Evolutionary conservation across 2,329 filamentous ascomycete species (phyloP).

Genomic region (Biscogniauxia mediterranea): DNA sequence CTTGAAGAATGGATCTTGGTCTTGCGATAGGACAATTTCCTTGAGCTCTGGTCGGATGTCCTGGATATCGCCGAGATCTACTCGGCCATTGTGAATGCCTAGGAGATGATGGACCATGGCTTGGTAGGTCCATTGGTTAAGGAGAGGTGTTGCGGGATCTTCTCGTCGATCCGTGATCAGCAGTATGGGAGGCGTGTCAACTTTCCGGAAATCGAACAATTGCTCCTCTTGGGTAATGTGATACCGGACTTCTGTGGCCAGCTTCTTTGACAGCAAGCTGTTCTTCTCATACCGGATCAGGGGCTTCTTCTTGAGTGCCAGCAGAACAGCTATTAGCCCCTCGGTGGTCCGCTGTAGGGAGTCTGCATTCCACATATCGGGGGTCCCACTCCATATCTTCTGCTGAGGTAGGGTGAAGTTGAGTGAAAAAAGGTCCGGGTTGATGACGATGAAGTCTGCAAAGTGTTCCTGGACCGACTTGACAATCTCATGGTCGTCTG

Average conservation of each 20-base stretch:
- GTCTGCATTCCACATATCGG: conserved; percentile 90
- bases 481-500: conserved; percentile 96
- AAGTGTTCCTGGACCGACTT: conserved; percentile 94
- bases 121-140: conserved; percentile 99
- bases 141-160: conserved; percentile 88
- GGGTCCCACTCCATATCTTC: conserved; percentile 75
- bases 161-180: conserved; percentile 88
- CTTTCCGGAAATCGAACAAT: conserved; percentile 91
- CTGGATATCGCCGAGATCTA: conserved; percentile 80
- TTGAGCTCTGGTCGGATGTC: conserved; percentile 83
- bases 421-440: conserved; percentile 87
- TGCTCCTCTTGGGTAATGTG: conserved; percentile 94
- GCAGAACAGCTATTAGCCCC: conserved; percentile 76
- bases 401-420: conserved; percentile 70
- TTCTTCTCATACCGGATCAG: conserved; percentile 91
- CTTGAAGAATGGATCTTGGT: conserved; percentile 97
- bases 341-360: conserved; percentile 83
- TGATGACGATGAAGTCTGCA: conserved; percentile 92
- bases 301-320: conserved; percentile 95
- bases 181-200: conserved; percentile 91
- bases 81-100: conserved; percentile 91
- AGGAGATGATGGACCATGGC: conserved; percentile 99
- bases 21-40: conserved; percentile 92
- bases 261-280: conserved; percentile 84
- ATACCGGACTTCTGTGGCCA: conserved; percentile 90